Conservation (phyloP, 2,329 filamentous ascomycete genomes). For the Colletotrichum spinosum region DNA sequence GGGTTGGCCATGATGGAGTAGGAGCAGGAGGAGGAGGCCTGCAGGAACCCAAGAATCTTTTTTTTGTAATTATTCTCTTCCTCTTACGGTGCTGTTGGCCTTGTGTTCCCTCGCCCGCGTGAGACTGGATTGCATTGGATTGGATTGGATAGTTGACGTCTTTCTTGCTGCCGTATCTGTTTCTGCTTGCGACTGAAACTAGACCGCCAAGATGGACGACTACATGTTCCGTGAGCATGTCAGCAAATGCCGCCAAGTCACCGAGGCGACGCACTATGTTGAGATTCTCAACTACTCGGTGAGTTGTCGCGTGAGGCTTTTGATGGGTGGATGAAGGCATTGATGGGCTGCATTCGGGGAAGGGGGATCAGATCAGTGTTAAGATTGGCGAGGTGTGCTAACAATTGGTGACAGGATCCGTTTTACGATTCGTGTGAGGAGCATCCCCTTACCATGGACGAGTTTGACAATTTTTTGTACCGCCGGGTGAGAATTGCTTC, state of each 20-base stretch:
- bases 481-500: slow-evolving; percentile 54
- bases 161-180: too few relatives aligned
- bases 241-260: slow-evolving; percentile 58
- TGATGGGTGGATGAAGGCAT: neutral
- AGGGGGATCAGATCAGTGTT: neutral
- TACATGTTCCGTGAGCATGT: slow-evolving; percentile 66
- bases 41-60: slow-evolving; percentile 33
- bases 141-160: too few relatives aligned
- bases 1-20: slow-evolving; percentile 17
- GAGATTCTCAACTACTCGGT: slow-evolving; percentile 72
- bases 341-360: neutral
- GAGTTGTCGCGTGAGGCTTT: slow-evolving; percentile 41
- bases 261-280: slow-evolving; percentile 65
- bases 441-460: slow-evolving; percentile 62
- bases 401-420: slow-evolving; percentile 54
- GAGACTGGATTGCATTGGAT: too few relatives aligned
- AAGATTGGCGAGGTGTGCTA: too few relatives aligned
- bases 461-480: slow-evolving; percentile 69
- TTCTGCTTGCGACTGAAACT: too few relatives aligned
- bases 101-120: neutral
- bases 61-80: slow-evolving; percentile 1
- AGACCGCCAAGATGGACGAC: slow-evolving; percentile 62
- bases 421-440: slow-evolving; percentile 62
- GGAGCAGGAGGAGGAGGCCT: slow-evolving; percentile 1
- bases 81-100: slow-evolving; percentile 1